A percentile compares a stretch with the other conserved stretches of the same genome.
Conservation (phyloP, 169 alveolate genomes). For the Nephromyces sp. region DNA sequence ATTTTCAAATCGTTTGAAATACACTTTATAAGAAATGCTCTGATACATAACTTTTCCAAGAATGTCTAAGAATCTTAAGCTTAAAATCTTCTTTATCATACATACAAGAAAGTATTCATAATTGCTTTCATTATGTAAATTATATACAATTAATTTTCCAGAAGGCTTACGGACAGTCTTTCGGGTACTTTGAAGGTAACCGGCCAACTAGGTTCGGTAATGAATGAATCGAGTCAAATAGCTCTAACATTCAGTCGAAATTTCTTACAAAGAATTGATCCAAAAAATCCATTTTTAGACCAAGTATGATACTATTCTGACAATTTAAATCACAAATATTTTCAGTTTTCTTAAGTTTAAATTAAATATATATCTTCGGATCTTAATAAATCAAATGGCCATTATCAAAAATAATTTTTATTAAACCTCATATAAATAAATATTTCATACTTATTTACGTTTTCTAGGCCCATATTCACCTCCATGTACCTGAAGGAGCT, state of each 20-base stretch:
- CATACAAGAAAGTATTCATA: too few species aligned
- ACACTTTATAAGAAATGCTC: background rate
- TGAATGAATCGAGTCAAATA: slow-evolving; percentile 82
- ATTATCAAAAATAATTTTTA: background rate
- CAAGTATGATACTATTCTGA: slow-evolving; percentile 3
- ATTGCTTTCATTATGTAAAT: too few species aligned
- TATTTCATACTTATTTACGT: background rate
- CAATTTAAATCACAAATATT: too few species aligned
- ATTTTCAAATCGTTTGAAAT: too few species aligned
- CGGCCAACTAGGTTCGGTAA: slow-evolving; percentile 82
- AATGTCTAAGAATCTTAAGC: background rate
- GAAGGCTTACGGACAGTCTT: too few species aligned
- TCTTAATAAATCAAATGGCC: too few species aligned
- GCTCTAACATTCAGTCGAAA: slow-evolving; percentile 78
- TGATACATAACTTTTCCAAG: background rate
- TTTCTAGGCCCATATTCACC: slow-evolving; percentile 55
- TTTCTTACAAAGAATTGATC: slow-evolving; percentile 46
- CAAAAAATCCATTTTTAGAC: slow-evolving; percentile 58
- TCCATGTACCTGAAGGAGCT: slow-evolving; percentile 90
- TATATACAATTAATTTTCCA: too few species aligned
- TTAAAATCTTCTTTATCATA: too few species aligned
- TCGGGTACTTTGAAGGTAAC: slow-evolving; percentile 67
- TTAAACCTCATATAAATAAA: background rate
- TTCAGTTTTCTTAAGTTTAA: too few species aligned
- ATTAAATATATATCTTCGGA: too few species aligned